phyloP scores from a whole-genome alignment of 192 early-diverging fungal species.

The Coemansia erecta region DNA sequence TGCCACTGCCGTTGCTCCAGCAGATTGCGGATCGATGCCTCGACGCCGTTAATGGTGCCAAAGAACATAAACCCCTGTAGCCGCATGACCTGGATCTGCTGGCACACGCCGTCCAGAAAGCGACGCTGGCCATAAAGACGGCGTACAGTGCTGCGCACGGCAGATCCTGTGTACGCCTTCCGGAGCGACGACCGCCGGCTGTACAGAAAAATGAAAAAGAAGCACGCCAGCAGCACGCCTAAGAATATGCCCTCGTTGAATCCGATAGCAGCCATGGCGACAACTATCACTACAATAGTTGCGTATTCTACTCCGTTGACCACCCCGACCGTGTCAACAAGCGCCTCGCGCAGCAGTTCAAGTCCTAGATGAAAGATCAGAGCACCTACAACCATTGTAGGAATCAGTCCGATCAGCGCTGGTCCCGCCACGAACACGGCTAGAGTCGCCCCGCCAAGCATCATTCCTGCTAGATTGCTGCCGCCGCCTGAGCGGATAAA shows the following conservation, averaged over 20 bases:
- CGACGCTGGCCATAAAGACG: slow-evolving; percentile 84
- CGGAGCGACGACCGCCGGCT: slow-evolving; percentile 64
- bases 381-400: slow-evolving; percentile 90
- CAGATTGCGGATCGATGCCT: slow-evolving; percentile 64
- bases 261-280: slow-evolving; percentile 86
- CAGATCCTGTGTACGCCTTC: slow-evolving; percentile 63
- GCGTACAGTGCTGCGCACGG: slow-evolving; percentile 82
- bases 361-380: slow-evolving; percentile 96
- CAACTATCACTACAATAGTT: slow-evolving; percentile 82
- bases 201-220: slow-evolving; percentile 90
- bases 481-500: slow-evolving; percentile 92
- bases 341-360: slow-evolving; percentile 87
- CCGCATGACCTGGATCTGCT: slow-evolving; percentile 83
- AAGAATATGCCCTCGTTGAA: slow-evolving; percentile 96
- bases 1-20: slow-evolving; percentile 66
- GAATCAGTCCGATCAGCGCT: slow-evolving; percentile 87
- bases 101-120: slow-evolving; percentile 79
- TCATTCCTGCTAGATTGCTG: slow-evolving; percentile 77
- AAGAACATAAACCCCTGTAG: slow-evolving; percentile 97
- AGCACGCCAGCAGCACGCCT: slow-evolving; percentile 88
- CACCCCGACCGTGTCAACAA: slow-evolving; percentile 81
- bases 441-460: slow-evolving; percentile 74
- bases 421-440: slow-evolving; percentile 80
- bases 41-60: slow-evolving; percentile 86
- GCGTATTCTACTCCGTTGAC: slow-evolving; percentile 87